Evolutionary conservation across 2,329 filamentous ascomycete species (phyloP), one percentile per base, ranked within the genome.

Genomic region (Calonectria hongkongensis): DNA sequence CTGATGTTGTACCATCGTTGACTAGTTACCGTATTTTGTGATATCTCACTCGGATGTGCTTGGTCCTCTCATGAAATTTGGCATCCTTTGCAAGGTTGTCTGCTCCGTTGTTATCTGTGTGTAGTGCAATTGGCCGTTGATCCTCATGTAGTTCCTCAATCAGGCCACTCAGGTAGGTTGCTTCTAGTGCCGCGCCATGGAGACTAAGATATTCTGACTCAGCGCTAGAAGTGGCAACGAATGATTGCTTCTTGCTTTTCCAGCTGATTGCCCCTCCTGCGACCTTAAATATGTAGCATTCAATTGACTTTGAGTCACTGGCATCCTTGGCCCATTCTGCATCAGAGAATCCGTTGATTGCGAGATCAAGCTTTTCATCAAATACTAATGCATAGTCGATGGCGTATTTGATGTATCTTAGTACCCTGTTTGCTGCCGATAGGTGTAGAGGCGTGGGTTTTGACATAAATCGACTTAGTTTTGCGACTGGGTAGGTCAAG

Each of bases 21-120:
- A 28, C 12, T 28, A 51, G 25, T 51, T 51, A 13, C 12, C 18
- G 1, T 15, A 51, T 51, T 28, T 51, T 51, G 30, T 30, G 18
- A 27, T 51, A 51, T 51, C 30, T 51, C 7, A 51, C 25, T 51
- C 30, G 30, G 13, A 51, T 51, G 30, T 51, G 30, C 30, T 51
- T 51, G 1, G 12, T 51, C 4, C 18, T 16, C 25, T 51, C 18
- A 28, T 51, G 30, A 16, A 51, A 51, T 16, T 51, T 51, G 6
- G 18, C 18, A 28, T 51, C 15, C 25, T 51, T 51, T 51, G 30
- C 16, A 8, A 51, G 12, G 13, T 13, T 27, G 28, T 51, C 30
- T 27, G 15, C 15, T 51, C 8, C 30, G 25, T 51, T 51, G 30
- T 51, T 51, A 51, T 51, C 30, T 30, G 15, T 51, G 25, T 51